Percentiles rank a stretch among this genome's conserved stretches.
Evolutionary conservation across 2,329 filamentous ascomycete genomes (phyloP).

Genomic region (Teratosphaeria nubilosa): DNA sequence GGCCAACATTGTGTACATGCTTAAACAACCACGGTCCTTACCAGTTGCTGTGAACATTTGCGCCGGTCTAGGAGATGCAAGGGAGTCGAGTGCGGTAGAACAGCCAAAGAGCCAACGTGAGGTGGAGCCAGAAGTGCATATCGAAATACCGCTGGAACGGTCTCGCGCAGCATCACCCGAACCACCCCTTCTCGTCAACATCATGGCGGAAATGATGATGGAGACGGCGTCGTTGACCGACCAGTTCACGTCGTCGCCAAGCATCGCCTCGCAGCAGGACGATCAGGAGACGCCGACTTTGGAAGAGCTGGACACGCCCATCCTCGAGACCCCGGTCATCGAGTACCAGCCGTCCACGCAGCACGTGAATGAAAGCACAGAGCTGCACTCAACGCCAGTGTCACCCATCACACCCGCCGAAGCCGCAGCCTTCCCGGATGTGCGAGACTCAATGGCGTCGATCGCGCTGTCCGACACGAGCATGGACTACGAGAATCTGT

Average conservation of each 20-base stretch:
- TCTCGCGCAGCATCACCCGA: not conserved
- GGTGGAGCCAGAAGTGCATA: not conserved
- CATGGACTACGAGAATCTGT: constrained; percentile 24
- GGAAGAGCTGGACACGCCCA: not conserved
- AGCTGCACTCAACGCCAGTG: not conserved
- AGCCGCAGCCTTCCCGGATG: not conserved
- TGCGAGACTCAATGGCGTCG: constrained; percentile 20
- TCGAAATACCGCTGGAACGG: not conserved
- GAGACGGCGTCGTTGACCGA: not conserved
- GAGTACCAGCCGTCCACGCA: not conserved
- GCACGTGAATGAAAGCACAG: not conserved
- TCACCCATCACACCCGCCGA: constrained; percentile 5
- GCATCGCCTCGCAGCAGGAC: not conserved
- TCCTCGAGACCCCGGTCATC: not conserved
- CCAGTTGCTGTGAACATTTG: not conserved
- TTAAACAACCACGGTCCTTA: not conserved
- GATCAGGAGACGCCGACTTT: not conserved
- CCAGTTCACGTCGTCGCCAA: not conserved
- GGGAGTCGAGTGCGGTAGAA: not conserved
- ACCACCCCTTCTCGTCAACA: not conserved
- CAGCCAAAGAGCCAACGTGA: not conserved
- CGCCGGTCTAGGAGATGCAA: not conserved
- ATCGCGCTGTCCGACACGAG: constrained; percentile 21
- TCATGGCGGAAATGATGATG: not conserved
- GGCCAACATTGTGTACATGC: not conserved